Evolutionary conservation across 495 filamentous ascomycete genomes (phyloP), one percentile per base, ranked within the genome.

Genomic region (Trichoderma gamsii): DNA sequence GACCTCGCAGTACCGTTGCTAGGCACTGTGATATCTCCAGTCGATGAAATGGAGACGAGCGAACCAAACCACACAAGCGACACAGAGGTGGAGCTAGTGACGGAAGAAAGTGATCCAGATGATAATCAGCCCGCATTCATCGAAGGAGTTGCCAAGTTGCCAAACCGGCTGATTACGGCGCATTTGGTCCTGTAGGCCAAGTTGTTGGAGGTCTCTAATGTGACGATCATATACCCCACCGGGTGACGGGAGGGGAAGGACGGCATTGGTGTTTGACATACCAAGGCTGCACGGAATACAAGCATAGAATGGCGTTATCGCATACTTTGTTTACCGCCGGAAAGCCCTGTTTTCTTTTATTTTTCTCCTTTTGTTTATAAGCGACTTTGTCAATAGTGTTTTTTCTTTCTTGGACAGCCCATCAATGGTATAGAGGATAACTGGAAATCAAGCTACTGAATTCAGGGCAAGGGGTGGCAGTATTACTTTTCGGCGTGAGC

Each of bases 261-360:
- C 16, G 11, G 56, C 13, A 61, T 32, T 32, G 27, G 29, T 29
- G 25, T 29, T 4, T 16, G 12, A 23, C 23, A 15, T 23, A 61
- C 29, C 18, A 12, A 32, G 4, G 16, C 49, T 61, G 56, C 56
- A 61, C 27, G 56, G 56, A 61, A 61, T 61, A 29, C 27, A 32
- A 32, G 56, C 56, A 61, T 61, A 61, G 56, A 61, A 61, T 61
- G 56, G 56, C 56, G 56, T 61, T 61, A 61, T 61, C 3, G 6
- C 56, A 32, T 61, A 25, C 27, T 35, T 61, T 0, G 1, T 61
- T 18, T 3, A 25, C 16, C 51, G n/a, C 8, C n/a, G 16, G 16
- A 5, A 25, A 56, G 21, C n/a, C 35, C 49, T 52, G 6, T 52
- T 21, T 21, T 16, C n/a, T 52, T 61, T 29, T 13, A 3, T 29